phyloP scores from a whole-genome alignment of 2,329 filamentous ascomycete genomes.

The Ophiostoma fasciatum region DNA sequence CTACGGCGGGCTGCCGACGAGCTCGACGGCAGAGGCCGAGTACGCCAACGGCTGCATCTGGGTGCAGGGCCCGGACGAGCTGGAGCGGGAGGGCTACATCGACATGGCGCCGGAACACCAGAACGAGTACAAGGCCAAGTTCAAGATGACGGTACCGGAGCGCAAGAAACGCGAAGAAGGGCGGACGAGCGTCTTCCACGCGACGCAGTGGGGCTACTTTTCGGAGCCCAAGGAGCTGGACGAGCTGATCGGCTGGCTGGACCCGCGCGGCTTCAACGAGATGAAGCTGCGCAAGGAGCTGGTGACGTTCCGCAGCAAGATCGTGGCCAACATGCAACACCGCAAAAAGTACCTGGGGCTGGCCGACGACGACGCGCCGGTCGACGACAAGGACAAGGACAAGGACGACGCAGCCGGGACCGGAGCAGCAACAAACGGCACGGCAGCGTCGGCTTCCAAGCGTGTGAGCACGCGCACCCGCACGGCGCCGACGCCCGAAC shows the following conservation, averaged over 20 bases:
- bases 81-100: conserved; percentile 76
- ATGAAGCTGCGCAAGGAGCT: conserved; percentile 80
- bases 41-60: conserved; percentile 94
- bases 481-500: conserved; percentile 26
- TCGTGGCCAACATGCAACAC: conserved; percentile 65
- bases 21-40: conserved; percentile 71
- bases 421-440: neutral
- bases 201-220: conserved; percentile 82
- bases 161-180: conserved; percentile 81
- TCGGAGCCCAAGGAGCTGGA: conserved; percentile 68
- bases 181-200: conserved; percentile 57
- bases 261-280: conserved; percentile 75
- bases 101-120: conserved; percentile 58
- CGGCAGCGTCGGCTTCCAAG: conserved; percentile 14
- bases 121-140: conserved; percentile 60
- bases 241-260: conserved; percentile 72
- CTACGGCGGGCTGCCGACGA: conserved; percentile 72
- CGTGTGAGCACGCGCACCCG: conserved; percentile 30
- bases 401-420: neutral
- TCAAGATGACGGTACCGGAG: conserved; percentile 70
- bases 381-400: conserved; percentile 19
- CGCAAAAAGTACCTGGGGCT: conserved; percentile 57
- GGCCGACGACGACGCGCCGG: conserved; percentile 21
- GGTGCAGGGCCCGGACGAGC: conserved; percentile 87
- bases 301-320: conserved; percentile 57